Evolutionary conservation across 2,329 filamentous ascomycete genomes (phyloP), one percentile per base, ranked within the genome.

Genomic region (Talaromyces sp.): DNA sequence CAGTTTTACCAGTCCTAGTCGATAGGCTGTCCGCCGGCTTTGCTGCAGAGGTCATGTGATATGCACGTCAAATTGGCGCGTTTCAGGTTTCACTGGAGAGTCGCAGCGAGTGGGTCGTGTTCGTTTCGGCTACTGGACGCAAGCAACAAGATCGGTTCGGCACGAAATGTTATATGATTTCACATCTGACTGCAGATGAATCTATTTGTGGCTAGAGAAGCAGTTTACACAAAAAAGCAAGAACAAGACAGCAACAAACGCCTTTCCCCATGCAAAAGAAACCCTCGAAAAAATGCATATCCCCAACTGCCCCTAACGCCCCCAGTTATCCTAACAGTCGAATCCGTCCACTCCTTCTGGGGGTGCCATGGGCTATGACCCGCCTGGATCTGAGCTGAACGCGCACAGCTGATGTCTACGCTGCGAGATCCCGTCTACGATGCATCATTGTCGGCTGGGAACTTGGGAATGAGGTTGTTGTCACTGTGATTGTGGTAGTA

Each of bases 71-170:
- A 9, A 28, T 40, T 62, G 42, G 61, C 56, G 61, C 42, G 61
- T 62, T 62, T 62, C 61, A 62, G 61, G 40, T 31, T 8, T 59
- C 30, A 42, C 31, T 56, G 33, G n/a, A 53, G 50, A 53, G 50
- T 53, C 50, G 28, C 28, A 53, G 28, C 30, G 18, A 53, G 27
- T 30, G 50, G 30, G 50, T 9, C 30, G 14, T 33, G n/a, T 34
- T 54, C 52, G 33, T 54, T 34, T 34, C 28, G 52, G 52, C 28
- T 27, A 47, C 18, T 47, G 18, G 16, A 44, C 4, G 40, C 40
- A 44, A 44, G n/a, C 16, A n/a, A 18, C 40, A 44, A 44, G 40
- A 18, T 44, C 40, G 16, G 14, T 44, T 16, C 16, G 16, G 8
- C 14, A 14, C 2, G 7, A 9, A 4, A 8, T 27, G 10, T 12